Base-by-base conservation (phyloP, 805 yeast species). In the Yamadazyma insecticola region DNA sequence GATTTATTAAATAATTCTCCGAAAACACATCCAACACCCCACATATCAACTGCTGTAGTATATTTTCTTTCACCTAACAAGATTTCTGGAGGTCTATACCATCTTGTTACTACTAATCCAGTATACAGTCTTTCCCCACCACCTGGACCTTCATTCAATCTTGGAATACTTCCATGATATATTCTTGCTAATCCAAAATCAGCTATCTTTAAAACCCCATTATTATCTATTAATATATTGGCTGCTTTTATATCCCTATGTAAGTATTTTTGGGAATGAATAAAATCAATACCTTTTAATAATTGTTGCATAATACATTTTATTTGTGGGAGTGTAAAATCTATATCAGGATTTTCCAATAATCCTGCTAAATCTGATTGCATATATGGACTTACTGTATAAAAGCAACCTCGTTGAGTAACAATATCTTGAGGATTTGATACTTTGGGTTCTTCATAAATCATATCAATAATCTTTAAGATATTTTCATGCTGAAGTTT, bases 181-280 rank as follows among this genome's bases (percentile, higher is more conserved):
- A 68, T 54, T 40, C 97, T 68, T 2, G 97, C 97, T 22, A 92
- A 65, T 1, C 99, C 98, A 55, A 92, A 94, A 60, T 92, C 99
- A 2, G 96, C 98, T 28, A 92, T 76, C 49, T 90, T 90, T 22
- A 94, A 66, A 6, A 76, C 62, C 1, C 98, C 98, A 30, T 68
- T 61, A 31, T 68, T 73, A 47, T 83, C 89, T 6, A 92, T 70
- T 22, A 92, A 69, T 20, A 92, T 83, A 48, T 92, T 92, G n/a
- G 98, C 96, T 0, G 97, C 88, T 56, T 92, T 92, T 36, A 92
- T 85, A 51, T 92, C 99, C 35, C 99, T 71, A 55, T 92, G 99
- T 36, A 74, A 61, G 42, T 63, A 75, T 16, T 62, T 57, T 22
- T 66, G 60, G 8, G 61, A 57, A 51, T 92, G 99, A 18, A 92